Conservation (phyloP, 1,284 basidiomycete species). For the Takashimella tepidaria region DNA sequence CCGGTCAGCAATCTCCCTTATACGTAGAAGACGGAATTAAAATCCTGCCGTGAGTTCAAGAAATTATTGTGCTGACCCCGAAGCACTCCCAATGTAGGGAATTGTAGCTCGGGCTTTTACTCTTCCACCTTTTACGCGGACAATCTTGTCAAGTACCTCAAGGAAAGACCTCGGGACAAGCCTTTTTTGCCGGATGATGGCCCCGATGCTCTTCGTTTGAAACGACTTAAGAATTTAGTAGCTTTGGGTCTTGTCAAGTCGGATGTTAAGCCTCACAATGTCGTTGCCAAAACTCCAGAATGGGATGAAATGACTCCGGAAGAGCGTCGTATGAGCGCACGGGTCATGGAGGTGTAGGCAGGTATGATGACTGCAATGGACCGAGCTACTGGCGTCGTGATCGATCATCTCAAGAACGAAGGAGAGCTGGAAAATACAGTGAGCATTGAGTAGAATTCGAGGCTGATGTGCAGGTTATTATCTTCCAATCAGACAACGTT, state of each 20-base stretch:
- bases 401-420: conserved; percentile 16
- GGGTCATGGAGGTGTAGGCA: conserved; percentile 41
- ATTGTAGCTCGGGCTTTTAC: conserved; percentile 28
- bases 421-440: conserved; percentile 38
- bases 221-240: neutral
- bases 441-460: too few species aligned
- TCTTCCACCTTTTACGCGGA: conserved; percentile 29
- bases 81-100: too few species aligned
- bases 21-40: too few species aligned
- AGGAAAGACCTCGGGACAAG: conserved; percentile 16
- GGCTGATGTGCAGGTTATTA: too few species aligned
- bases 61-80: too few species aligned
- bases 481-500: conserved; percentile 43
- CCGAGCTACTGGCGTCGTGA: conserved; percentile 28
- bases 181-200: conserved; percentile 19
- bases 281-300: conserved; percentile 11
- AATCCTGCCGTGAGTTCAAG: too few species aligned
- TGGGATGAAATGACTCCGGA: conserved; percentile 27
- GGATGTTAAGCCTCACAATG: neutral
- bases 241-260: neutral
- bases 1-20: conserved; percentile 9
- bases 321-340: conserved; percentile 21
- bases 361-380: conserved; percentile 44
- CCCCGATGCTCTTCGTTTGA: neutral
- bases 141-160: conserved; percentile 24